Conservation (phyloP, 495 filamentous ascomycete species). For the Annulohypoxylon bovei region DNA sequence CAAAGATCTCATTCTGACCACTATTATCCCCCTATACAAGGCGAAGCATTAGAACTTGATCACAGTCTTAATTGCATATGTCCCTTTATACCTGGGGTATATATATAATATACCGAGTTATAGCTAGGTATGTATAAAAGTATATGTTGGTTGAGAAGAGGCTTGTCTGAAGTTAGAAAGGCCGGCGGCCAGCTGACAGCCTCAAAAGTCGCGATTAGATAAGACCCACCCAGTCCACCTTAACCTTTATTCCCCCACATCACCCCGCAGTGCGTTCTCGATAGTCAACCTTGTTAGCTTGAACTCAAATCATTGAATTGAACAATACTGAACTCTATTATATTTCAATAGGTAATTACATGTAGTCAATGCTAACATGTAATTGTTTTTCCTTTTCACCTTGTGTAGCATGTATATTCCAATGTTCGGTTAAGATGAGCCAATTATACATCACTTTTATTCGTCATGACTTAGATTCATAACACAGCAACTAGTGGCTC, state of each 20-base stretch:
- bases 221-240: not conserved
- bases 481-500: slow-evolving; percentile 32
- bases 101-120: not conserved
- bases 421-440: not conserved
- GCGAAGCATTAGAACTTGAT: slow-evolving; percentile 3
- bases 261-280: slow-evolving; percentile 9
- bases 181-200: slow-evolving; percentile 40
- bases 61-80: not conserved
- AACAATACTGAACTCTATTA: too few species aligned
- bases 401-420: not conserved
- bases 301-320: too few species aligned
- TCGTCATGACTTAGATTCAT: not conserved
- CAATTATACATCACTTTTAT: not conserved
- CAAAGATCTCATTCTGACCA: slow-evolving; percentile 67
- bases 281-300: too few species aligned
- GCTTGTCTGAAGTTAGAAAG: slow-evolving; percentile 30
- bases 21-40: not conserved
- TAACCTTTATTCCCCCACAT: slow-evolving; percentile 1
- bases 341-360: not conserved
- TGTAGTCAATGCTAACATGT: too few species aligned
- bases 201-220: slow-evolving; percentile 8
- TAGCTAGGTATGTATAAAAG: not conserved
- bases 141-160: not conserved
- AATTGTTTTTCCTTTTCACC: not conserved
- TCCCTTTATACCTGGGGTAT: not conserved